A percentile compares a stretch with the other conserved stretches of the same genome.
phyloP scores from a whole-genome alignment of 805 yeast species.

The Saccharomyces paradoxus region DNA sequence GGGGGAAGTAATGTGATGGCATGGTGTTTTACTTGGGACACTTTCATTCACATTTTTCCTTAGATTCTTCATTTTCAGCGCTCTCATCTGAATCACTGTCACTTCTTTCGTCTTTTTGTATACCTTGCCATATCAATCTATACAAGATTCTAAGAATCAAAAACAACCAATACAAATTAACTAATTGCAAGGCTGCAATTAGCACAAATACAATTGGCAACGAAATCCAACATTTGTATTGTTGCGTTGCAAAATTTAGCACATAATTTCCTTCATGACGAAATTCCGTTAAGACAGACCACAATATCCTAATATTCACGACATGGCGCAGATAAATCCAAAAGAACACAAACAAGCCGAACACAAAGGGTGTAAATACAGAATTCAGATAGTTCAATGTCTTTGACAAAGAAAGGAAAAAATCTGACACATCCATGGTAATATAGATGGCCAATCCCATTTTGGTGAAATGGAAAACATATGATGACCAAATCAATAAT shows the following conservation, averaged over 20 bases:
- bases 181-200: conserved; percentile 72
- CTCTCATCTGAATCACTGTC: conserved; percentile 64
- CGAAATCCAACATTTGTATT: conserved; percentile 93
- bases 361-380: conserved; percentile 52
- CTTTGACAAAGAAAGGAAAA: conserved; percentile 77
- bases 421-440: conserved; percentile 94
- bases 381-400: conserved; percentile 81
- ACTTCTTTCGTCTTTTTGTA: conserved; percentile 73
- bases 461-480: conserved; percentile 92
- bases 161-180: conserved; percentile 82
- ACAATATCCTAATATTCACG: conserved; percentile 68
- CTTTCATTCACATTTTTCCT: conserved; percentile 6
- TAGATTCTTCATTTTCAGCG: conserved; percentile 30
- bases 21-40: not conserved
- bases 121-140: conserved; percentile 54
- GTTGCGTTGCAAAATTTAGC: conserved; percentile 80
- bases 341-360: conserved; percentile 52
- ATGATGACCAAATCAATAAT: conserved; percentile 75
- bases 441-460: conserved; percentile 87
- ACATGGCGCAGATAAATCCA: conserved; percentile 92
- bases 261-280: conserved; percentile 73
- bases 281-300: conserved; percentile 82
- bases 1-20: not conserved
- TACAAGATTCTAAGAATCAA: conserved; percentile 70
- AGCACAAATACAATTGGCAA: conserved; percentile 80